A percentile compares a stretch with the other conserved stretches of the same genome.
These are phyloP conservation scores for Saxispiralis lemnorum DNA, from an alignment of 495 filamentous ascomycete species.

Conservation along the genomic window DNA sequence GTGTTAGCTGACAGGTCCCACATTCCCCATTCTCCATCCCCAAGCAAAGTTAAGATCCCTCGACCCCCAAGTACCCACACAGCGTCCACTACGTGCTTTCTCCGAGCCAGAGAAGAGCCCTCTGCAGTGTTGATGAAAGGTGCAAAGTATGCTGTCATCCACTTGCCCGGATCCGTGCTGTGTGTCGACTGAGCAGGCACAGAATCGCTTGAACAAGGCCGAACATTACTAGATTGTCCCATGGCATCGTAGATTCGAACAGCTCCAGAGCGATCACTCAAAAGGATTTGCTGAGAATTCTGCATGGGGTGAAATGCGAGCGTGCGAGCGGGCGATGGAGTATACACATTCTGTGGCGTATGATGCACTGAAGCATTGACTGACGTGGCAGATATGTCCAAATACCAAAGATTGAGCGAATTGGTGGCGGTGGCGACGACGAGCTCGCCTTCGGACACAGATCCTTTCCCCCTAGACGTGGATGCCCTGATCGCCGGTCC, in stretches of 20 bases:
- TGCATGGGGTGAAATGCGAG: constrained; percentile 56
- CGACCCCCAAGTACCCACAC: constrained; percentile 69
- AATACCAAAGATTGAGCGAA: not conserved
- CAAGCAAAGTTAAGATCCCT: constrained; percentile 56
- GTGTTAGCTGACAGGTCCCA: constrained; percentile 67
- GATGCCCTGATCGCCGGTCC: not conserved
- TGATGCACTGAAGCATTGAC: not conserved
- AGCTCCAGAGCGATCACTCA: constrained; percentile 47
- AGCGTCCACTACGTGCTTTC: constrained; percentile 66
- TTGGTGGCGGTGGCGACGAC: not conserved
- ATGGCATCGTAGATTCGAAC: constrained; percentile 45
- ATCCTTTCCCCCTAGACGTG: not conserved
- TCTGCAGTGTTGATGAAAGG: constrained; percentile 10
- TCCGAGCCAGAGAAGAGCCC: constrained; percentile 15
- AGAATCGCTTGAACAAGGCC: constrained; percentile 1
- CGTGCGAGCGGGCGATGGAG: no score
- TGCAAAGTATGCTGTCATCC: constrained; percentile 10
- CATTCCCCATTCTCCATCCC: constrained; percentile 83
- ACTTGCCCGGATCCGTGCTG: constrained; percentile 11
- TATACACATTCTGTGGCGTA: no score
- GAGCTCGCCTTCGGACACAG: not conserved
- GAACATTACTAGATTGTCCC: not conserved
- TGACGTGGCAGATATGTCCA: not conserved
- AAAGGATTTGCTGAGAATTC: constrained; percentile 43
- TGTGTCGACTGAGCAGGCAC: not conserved